phyloP scores from a whole-genome alignment of 768 basidiomycete species.

The Tephrocybe rancida region DNA sequence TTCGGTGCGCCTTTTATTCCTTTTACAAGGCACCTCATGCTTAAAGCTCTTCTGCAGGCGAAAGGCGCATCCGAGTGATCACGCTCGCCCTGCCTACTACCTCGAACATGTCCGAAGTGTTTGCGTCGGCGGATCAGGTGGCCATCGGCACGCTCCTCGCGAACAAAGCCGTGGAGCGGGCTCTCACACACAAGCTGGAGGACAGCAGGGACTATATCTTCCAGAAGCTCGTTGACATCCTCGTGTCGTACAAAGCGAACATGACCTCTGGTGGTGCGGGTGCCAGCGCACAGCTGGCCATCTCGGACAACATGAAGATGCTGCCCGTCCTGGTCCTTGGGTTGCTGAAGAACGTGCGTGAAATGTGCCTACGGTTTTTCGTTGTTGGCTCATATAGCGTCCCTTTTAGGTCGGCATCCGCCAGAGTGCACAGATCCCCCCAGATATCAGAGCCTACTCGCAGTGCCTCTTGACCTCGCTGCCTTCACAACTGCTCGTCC shows the following conservation, averaged over 20 bases:
- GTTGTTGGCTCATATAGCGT: background rate
- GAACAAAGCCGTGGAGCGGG: constrained; percentile 92
- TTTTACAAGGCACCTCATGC: background rate
- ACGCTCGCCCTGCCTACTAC: constrained; percentile 89
- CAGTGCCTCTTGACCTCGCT: constrained; percentile 90
- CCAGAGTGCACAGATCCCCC: constrained; percentile 96
- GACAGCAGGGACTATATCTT: constrained; percentile 85
- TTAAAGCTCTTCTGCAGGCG: constrained; percentile 39
- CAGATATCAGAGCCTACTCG: constrained; percentile 94
- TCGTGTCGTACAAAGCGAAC: constrained; percentile 89
- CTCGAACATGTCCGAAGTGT: constrained; percentile 84
- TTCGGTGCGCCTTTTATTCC: constrained; percentile 55
- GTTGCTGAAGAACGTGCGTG: constrained; percentile 86
- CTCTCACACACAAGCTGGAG: constrained; percentile 83
- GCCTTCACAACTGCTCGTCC: constrained; percentile 88
- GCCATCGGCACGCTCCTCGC: constrained; percentile 84
- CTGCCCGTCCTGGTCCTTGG: constrained; percentile 89
- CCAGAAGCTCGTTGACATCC: constrained; percentile 83
- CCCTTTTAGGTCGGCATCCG: constrained; percentile 79
- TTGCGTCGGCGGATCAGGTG: constrained; percentile 87
- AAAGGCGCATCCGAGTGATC: constrained; percentile 89
- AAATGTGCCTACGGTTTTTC: background rate
- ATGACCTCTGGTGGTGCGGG: constrained; percentile 95
- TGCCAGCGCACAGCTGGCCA: constrained; percentile 90
- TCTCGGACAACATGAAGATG: constrained; percentile 94